These are phyloP conservation scores for Anisodus acutangulus DNA, from an alignment of 257 asterid genomes.

Conservation along the genomic window DNA sequence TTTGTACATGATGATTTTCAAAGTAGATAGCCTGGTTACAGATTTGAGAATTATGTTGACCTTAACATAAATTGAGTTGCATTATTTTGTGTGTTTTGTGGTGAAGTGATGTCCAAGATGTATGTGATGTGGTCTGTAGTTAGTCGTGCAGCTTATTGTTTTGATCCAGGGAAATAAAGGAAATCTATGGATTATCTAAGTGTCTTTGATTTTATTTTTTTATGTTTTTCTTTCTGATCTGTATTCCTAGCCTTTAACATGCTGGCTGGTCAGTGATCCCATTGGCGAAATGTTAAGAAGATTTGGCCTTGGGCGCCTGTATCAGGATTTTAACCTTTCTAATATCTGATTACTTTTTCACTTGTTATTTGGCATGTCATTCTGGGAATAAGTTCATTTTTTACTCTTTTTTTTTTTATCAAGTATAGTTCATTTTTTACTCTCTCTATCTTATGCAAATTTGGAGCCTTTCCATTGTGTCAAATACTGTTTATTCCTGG, in stretches of 20 bases:
- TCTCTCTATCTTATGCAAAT: not conserved
- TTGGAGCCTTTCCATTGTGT: slow-evolving; percentile 9
- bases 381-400: slow-evolving; percentile 11
- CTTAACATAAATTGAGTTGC: not conserved
- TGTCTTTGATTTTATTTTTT: not conserved
- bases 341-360: not conserved
- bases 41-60: slow-evolving; percentile 3
- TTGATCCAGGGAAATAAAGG: slow-evolving; percentile 22
- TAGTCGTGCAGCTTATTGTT: not conserved
- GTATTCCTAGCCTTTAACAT: not conserved
- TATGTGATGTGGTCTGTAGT: not conserved
- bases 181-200: slow-evolving; percentile 9
- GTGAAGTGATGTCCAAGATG: not conserved
- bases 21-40: slow-evolving; percentile 8
- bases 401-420: too few species aligned
- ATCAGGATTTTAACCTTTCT: slow-evolving; percentile 20
- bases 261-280: slow-evolving; percentile 27
- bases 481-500: not conserved
- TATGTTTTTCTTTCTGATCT: not conserved
- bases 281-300: not conserved
- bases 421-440: too few species aligned
- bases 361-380: slow-evolving; percentile 6
- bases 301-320: not conserved
- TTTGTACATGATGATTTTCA: not conserved
- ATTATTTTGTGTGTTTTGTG: slow-evolving; percentile 4